Evolutionary conservation across 1,284 basidiomycete species (phyloP), one percentile per base, ranked within the genome.

Genomic region (Moniliophthora roreri): DNA sequence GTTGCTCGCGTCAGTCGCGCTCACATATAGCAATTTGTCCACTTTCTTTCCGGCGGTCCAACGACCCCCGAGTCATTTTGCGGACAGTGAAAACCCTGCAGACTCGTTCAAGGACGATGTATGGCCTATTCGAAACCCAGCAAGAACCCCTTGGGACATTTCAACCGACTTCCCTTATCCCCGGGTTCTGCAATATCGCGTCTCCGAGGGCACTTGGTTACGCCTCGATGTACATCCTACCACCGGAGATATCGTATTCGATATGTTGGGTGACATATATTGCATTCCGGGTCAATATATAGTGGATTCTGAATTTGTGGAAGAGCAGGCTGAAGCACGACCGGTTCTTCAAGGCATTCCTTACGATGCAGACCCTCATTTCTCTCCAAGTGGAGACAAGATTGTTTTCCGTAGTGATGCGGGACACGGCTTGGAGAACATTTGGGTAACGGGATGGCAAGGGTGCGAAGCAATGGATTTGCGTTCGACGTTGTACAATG

Each of bases 161-260:
- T 87, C 87, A 15, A 88, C 85, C 10, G 82, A 88, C 67, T 88
- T 81, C 60, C 75, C 79, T n/a, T 80, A 81, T 67, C 82, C 85
- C 1, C 81, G 86, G 24, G 69, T 69, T 23, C 69, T 87, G 18
- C 75, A 80, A 53, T 89, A 85, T 63, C 80, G 86, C 50, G 86
- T 88, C n/a, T 71, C 75, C 34, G 84, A 88, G 61, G 87, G 87
- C 7, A 89, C 86, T 28, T 89, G 85, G 85, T 67, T 89, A 48
- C 76, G 86, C 11, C 75, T 89, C 23, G 86, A 89, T 61, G 85
- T 88, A 2, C 81, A 87, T 58, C 84, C 85, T 4, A 70, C 69
- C 54, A 76, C 80, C 3, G 86, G 87, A 8, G 87, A 89, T 56
- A 79, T 89, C 49, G 76, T 88, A 4, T 89, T 89, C 51, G 87